Percentiles rank a stretch among this genome's conserved stretches.
Evolutionary conservation across 345 rosid species (phyloP).

Genomic region (Moringa oleifera): DNA sequence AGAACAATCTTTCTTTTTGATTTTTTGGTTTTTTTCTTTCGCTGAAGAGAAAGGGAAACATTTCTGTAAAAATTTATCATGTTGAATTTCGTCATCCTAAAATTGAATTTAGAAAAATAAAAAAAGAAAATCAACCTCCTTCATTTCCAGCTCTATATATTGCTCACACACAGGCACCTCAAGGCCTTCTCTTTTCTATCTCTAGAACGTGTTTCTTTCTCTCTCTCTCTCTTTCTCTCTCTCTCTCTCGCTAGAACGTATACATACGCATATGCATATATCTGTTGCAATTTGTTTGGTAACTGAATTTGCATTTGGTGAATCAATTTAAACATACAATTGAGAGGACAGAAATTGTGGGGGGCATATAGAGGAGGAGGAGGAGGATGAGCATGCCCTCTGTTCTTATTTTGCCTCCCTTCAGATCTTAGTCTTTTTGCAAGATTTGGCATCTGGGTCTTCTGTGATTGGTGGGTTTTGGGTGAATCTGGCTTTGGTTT

Average conservation of each 20-base stretch:
- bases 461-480: conserved; percentile 62
- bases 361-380: conserved; percentile 48
- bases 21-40: too few relatives aligned
- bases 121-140: background rate
- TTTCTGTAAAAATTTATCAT: background rate
- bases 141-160: background rate
- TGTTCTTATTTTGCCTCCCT: conserved; percentile 46
- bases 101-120: too few relatives aligned
- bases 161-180: background rate
- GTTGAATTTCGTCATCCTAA: too few relatives aligned
- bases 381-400: conserved; percentile 67
- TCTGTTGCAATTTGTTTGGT: conserved; percentile 21
- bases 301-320: conserved; percentile 40
- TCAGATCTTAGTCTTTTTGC: conserved; percentile 63
- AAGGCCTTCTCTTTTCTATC: conserved; percentile 24
- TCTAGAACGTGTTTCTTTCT: conserved; percentile 11
- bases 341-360: conserved; percentile 22
- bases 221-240: conserved; percentile 11
- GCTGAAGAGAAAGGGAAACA: background rate
- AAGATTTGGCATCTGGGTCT: conserved; percentile 73
- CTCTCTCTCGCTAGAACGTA: background rate
- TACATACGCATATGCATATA: background rate
- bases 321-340: conserved; percentile 19
- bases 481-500: conserved; percentile 35
- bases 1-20: background rate